Conservation (phyloP, 306 rosid species). For the Trifolium repens region DNA sequence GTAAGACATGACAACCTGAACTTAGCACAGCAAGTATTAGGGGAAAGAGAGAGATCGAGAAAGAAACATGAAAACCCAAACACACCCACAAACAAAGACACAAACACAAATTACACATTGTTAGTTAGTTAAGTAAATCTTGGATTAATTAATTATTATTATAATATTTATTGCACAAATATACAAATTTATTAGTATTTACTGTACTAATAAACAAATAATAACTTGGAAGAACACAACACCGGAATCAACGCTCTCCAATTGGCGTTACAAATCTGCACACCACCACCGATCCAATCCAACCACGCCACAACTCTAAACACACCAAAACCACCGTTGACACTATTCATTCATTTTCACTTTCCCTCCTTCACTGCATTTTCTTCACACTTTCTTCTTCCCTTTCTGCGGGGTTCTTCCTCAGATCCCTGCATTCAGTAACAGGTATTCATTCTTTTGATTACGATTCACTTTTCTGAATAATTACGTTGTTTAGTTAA, state of each 20-base stretch:
- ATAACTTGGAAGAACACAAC: constrained; percentile 3
- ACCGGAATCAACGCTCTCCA: constrained; percentile 43
- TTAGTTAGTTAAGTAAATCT: background rate
- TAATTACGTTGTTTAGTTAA: background rate
- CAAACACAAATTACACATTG: constrained; percentile 11
- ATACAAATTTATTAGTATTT: background rate
- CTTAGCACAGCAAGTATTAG: background rate
- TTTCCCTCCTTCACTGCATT: background rate
- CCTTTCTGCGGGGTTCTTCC: background rate
- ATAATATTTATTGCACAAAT: background rate
- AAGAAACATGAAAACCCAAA: background rate
- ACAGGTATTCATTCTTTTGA: constrained; percentile 25
- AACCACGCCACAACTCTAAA: background rate
- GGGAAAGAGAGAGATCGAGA: background rate
- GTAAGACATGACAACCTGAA: constrained; percentile 11
- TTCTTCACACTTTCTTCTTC: background rate
- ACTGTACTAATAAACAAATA: background rate
- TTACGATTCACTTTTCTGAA: background rate
- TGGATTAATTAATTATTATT: background rate
- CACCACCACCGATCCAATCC: background rate
- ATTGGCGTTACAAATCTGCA: constrained; percentile 39
- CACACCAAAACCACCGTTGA: constrained; percentile 10
- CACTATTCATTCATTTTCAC: background rate
- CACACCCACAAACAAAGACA: background rate
- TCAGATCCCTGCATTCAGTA: constrained; percentile 39